Base-by-base conservation (phyloP, 495 filamentous ascomycete species). In the Aspergillus carlsbadensis region DNA sequence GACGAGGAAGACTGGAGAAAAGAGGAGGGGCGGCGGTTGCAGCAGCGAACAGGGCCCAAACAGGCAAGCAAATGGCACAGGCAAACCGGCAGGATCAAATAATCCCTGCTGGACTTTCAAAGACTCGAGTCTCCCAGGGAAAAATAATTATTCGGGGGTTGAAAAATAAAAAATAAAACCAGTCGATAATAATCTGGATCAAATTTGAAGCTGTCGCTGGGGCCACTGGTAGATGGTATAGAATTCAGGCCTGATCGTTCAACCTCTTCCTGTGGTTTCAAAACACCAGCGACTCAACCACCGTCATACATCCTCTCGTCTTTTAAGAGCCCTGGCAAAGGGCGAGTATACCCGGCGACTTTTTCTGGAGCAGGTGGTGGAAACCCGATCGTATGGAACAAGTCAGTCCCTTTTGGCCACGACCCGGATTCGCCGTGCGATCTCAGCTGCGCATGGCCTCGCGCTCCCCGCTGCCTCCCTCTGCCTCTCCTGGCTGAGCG, bases 11-110 rank as follows among this genome's bases (percentile, higher is more conserved):
- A 54, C 26, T 29, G 26, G 57, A 52, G 59, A 59, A 63, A 52
- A 48, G 70, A 69, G 59, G 69, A 69, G 60, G 72, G 71, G 67
- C 45, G 54, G 56, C 67, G 63, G 56, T 65, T 69, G 46, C 63
- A 58, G 52, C 60, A 67, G 45, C 58, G 50, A 64, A 59, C 52
- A 61, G 67, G 68, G 59, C 52, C 59, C 61, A 66, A 69, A 70
- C 48, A 45, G 53, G 59, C 58, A 55, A 65, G 61, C 36, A 43
- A n/a, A 44, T 36, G 45, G 54, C 58, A 64, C 61, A 56, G 53
- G 48, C 59, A 54, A 55, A 56, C 49, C 48, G 21, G 40, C 41
- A 18, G 22, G 41, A 24, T 44, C 45, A 34, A 22, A 43, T 14
- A 52, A 41, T 26, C 35, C 22, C 36, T 40, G 36, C n/a, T 15